These are phyloP conservation scores for Yamadazyma taylorii DNA, from an alignment of 1,139 yeast species.

Conservation along the genomic window DNA sequence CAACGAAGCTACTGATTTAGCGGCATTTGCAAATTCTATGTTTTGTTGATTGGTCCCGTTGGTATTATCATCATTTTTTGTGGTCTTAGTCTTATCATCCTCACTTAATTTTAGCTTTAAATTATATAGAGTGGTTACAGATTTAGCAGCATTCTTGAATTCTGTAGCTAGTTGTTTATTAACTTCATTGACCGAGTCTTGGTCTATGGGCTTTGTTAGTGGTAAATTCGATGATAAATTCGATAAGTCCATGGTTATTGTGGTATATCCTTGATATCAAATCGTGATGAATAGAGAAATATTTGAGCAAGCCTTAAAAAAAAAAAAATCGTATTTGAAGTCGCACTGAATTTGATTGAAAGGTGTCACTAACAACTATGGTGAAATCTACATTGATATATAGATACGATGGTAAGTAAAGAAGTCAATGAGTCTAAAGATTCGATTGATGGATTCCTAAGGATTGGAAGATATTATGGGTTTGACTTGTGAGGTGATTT, in stretches of 20 bases:
- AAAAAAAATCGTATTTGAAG: too few species aligned
- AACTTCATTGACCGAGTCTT: conserved; percentile 43
- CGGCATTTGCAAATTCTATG: conserved; percentile 60
- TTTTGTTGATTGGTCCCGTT: conserved; percentile 21
- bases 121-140: conserved; percentile 45
- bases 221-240: conserved; percentile 54
- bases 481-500: too few species aligned
- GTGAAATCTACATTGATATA: conserved; percentile 73
- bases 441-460: too few species aligned
- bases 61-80: background rate
- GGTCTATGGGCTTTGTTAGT: conserved; percentile 44
- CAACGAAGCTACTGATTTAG: conserved; percentile 62
- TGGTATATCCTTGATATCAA: conserved; percentile 1
- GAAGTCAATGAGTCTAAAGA: too few species aligned
- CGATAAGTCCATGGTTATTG: conserved; percentile 52
- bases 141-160: conserved; percentile 47
- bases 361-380: conserved; percentile 31
- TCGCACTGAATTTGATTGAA: background rate
- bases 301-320: too few species aligned
- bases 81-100: background rate
- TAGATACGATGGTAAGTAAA: conserved; percentile 64
- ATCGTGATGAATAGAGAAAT: too few species aligned
- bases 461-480: too few species aligned
- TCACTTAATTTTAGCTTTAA: conserved; percentile 13
- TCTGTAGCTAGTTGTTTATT: conserved; percentile 42